Base-by-base conservation (phyloP, 331 rosid genomes). In the Spiraea crenata region DNA sequence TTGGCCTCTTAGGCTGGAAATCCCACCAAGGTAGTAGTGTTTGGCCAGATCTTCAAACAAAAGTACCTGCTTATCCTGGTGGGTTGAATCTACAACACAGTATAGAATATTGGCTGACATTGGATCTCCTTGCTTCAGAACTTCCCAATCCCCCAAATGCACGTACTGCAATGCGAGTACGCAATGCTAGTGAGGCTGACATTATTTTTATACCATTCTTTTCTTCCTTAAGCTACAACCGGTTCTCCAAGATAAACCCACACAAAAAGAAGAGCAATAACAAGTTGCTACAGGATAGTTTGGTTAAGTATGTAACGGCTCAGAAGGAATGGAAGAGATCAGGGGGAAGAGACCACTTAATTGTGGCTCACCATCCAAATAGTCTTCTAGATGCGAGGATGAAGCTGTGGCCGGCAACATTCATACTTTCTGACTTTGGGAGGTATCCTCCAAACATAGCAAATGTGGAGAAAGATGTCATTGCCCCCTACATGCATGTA, bases 331-430 rank as follows among this genome's bases (percentile, higher is more conserved):
- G 98, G 98, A 87, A 83, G 77, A 83, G 62, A 6, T 87, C 89
- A 8, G 89, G 92, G 40, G 96, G 98, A 60, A 74, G 49, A 71
- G 95, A 92, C 59, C 98, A 92, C 80, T 74, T 92, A 81, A 82
- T 92, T 48, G 67, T 92, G 78, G 96, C 95, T 4, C 98, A 92
- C 64, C 96, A 92, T 85, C 96, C 98, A 0, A 92, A 92, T 72
- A 92, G 98, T 70, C 84, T 92, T 88, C 74, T 84, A 76, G 84
- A 86, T 40, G 96, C 95, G 5, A 86, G 98, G 74, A 82, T 50
- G 72, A 80, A 86, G 42, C 58, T 92, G 5, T 89, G 92, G 88
- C 84, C 90, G 47, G 95, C 92, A 7, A 78, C 85, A 6, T 92
- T 87, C 65, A 78, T 92, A 66, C 90, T 92, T 55, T 72, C 98